Conservation (phyloP, 306 rosid species). For the Lathyrus oleraceus region DNA sequence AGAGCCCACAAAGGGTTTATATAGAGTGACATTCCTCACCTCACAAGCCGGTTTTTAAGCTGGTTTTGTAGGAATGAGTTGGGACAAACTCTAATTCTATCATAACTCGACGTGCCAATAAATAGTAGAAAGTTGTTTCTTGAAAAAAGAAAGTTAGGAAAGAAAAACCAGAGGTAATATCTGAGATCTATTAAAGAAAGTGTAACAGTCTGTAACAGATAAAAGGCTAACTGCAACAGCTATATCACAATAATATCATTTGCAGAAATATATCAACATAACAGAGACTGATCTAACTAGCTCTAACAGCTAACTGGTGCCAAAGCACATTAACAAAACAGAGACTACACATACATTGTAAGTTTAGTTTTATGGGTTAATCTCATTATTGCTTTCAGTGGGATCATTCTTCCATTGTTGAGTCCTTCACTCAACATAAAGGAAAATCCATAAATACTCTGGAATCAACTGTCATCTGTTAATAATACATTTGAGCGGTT, state of each 20-base stretch:
- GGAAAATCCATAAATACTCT: conserved; percentile 20
- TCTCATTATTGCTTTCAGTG: conserved; percentile 21
- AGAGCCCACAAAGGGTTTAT: no score
- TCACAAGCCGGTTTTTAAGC: no score
- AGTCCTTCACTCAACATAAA: conserved; percentile 15
- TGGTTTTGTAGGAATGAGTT: no score
- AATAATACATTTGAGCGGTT: conserved; percentile 7
- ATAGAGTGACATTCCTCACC: no score
- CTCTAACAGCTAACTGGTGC: conserved; percentile 3
- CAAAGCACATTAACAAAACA: background rate
- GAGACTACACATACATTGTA: background rate
- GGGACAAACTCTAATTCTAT: background rate
- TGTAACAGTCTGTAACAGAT: background rate
- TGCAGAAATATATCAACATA: conserved; percentile 10
- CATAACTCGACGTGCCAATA: conserved; percentile 13
- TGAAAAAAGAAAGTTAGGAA: background rate
- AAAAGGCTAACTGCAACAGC: background rate
- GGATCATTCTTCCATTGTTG: conserved; percentile 4
- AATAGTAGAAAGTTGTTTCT: background rate
- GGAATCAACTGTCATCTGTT: conserved; percentile 20
- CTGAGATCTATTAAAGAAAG: background rate
- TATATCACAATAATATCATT: background rate
- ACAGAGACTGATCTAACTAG: background rate
- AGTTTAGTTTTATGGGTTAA: conserved; percentile 3
- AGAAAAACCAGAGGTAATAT: background rate